Evolutionary conservation across 2,329 filamentous ascomycete species (phyloP).

Genomic region (Dactylellina haptotyla): DNA sequence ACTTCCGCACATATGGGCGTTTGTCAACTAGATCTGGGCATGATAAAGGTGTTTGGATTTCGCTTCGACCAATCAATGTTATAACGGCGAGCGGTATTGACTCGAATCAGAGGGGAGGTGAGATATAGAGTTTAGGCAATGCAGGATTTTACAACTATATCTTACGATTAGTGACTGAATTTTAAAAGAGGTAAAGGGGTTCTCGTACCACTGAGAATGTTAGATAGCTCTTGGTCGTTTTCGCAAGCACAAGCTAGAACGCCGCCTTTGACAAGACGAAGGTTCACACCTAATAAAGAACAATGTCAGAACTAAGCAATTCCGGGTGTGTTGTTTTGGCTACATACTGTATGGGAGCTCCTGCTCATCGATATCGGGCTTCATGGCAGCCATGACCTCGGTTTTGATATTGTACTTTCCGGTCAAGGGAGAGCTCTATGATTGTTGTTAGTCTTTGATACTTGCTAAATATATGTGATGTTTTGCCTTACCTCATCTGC

Average conservation of each 20-base stretch:
- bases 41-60: background rate
- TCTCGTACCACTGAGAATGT: conserved; percentile 67
- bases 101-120: background rate
- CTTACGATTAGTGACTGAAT: background rate
- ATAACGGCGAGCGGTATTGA: background rate
- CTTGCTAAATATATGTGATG: conserved; percentile 20
- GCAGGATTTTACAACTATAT: conserved; percentile 48
- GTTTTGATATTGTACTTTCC: conserved; percentile 82
- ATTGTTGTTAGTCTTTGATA: conserved; percentile 55
- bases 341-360: conserved; percentile 84
- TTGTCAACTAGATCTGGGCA: background rate
- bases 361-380: conserved; percentile 89
- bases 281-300: conserved; percentile 64
- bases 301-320: conserved; percentile 15
- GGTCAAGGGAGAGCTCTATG: conserved; percentile 69
- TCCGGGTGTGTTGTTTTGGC: conserved; percentile 61
- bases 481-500: conserved; percentile 67
- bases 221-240: conserved; percentile 67
- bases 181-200: no score
- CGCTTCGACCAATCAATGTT: background rate
- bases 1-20: background rate
- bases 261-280: conserved; percentile 72
- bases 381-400: conserved; percentile 81
- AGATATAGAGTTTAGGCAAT: conserved; percentile 31
- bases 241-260: conserved; percentile 73